Conservation (phyloP, 2,329 filamentous ascomycete species). For the Lachnellula willkommii region DNA sequence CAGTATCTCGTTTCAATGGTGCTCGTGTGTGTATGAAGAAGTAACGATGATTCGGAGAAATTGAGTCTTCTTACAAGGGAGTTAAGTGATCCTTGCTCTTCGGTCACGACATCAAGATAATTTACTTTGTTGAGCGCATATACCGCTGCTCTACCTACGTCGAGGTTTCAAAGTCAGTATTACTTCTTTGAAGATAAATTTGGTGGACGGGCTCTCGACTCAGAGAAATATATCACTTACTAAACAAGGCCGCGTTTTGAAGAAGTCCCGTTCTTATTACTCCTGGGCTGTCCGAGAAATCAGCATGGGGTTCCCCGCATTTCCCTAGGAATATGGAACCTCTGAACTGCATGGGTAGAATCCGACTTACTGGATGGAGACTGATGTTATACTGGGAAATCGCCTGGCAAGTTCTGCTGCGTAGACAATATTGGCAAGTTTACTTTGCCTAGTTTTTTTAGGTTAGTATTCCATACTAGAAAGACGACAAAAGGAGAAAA, state of each 20-base stretch:
- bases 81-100: slow-evolving; percentile 34
- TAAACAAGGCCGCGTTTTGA: not conserved
- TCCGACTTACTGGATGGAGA: slow-evolving; percentile 32
- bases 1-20: not conserved
- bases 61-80: slow-evolving; percentile 25
- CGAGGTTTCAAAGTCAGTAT: not conserved
- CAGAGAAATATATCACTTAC: not conserved
- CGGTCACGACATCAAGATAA: not conserved
- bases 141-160: not conserved
- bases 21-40: too few species aligned
- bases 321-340: too few species aligned
- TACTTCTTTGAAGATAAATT: too few species aligned
- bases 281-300: slow-evolving; percentile 30
- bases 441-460: slow-evolving; percentile 37
- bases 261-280: slow-evolving; percentile 12
- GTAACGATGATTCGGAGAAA: too few species aligned
- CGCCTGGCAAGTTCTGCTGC: slow-evolving; percentile 36
- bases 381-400: slow-evolving; percentile 35
- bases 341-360: too few species aligned
- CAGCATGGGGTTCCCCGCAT: too few species aligned
- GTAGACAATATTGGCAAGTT: slow-evolving; percentile 45
- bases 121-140: not conserved
- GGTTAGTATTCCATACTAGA: not conserved
- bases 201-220: not conserved
- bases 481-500: not conserved